Conservation (phyloP, 2,329 filamentous ascomycete genomes). For the Verticillium isaacii region DNA sequence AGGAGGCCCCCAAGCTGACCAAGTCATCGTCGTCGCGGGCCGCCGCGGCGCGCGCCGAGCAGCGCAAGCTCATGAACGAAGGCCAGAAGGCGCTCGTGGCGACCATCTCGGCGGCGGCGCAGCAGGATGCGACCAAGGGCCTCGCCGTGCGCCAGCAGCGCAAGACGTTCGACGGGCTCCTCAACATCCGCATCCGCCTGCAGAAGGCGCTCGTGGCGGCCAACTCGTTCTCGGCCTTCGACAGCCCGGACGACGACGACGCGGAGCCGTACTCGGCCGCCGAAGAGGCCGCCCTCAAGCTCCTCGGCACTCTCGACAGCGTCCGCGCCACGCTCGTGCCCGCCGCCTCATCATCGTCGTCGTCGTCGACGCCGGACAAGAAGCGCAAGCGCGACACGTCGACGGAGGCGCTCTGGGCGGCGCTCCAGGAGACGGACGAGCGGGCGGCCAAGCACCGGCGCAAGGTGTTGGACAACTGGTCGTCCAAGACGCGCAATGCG, state of each 20-base stretch:
- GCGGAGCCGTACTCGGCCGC: slow-evolving; percentile 65
- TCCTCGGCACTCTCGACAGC: slow-evolving; percentile 76
- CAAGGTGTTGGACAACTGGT: slow-evolving; percentile 84
- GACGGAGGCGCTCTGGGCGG: slow-evolving; percentile 65
- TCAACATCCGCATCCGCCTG: slow-evolving; percentile 86
- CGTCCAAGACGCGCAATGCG: slow-evolving; percentile 62
- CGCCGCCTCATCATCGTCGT: slow-evolving; percentile 22
- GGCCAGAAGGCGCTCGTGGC: slow-evolving; percentile 63
- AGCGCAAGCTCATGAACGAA: slow-evolving; percentile 63
- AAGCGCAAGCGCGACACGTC: slow-evolving; percentile 60
- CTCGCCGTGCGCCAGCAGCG: slow-evolving; percentile 81
- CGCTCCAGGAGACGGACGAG: slow-evolving; percentile 63
- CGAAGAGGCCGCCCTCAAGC: slow-evolving; percentile 76
- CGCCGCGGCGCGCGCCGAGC: slow-evolving; percentile 43
- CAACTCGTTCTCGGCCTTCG: slow-evolving; percentile 62
- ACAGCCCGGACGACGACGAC: slow-evolving; percentile 34
- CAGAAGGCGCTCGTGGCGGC: slow-evolving; percentile 84
- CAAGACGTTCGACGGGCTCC: slow-evolving; percentile 77
- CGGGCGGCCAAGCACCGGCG: slow-evolving; percentile 57
- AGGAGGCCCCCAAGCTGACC: slow-evolving; percentile 24
- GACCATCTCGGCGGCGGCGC: slow-evolving; percentile 58
- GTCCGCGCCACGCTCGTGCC: slow-evolving; percentile 60
- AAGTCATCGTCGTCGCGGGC: slow-evolving; percentile 11
- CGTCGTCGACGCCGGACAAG: slow-evolving; percentile 40
- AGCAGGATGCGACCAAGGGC: slow-evolving; percentile 79